Base-by-base conservation (phyloP, 2,329 filamentous ascomycete species). In the Alternaria triticina region DNA sequence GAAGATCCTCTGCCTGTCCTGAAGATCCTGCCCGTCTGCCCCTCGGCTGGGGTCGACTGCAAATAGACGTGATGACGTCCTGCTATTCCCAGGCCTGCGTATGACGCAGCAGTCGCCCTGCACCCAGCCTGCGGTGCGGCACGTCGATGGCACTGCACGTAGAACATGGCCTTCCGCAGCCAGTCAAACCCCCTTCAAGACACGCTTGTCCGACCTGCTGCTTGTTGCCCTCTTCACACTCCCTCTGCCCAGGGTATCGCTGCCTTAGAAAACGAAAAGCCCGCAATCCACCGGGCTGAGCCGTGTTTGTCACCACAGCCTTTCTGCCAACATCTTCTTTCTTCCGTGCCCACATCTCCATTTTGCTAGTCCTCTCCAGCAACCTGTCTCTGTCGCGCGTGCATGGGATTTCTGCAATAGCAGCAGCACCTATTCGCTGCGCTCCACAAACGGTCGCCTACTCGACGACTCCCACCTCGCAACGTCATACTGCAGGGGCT, bases 391-490 rank as follows among this genome's bases (percentile, higher is more conserved):
- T 43, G 46, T 25, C 62, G 59, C 66, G 45, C 62, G 62, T 70
- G 69, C 69, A 72, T 72, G 69, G 63, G 45, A 62, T 46, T 58
- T 59, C 58, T 68, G 66, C 67, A 68, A 59, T 68, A 66, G 66
- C 45, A 62, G 65, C 66, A 68, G 67, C 70, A 69, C 50, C 46
- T 57, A 59, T 57, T 50, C 60, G 68, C 69, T 73, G 72, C 72
- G 66, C 61, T 59, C 54, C 62, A 57, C 66, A 47, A 61, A 59
- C 62, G 52, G 23, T 62, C 49, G 33, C 54, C 57, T 57, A 58
- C 36, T 60, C 44, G 54, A 40, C 52, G 10, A 49, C 64, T 62
- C 55, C 47, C 57, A 50, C 61, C 57, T 47, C 57, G 62, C 64
- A 61, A 64, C 67, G 65, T 69, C 69, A 70, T 70, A 65, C 43